Evolutionary conservation across 163 green algal species (phyloP).

Genomic region (Scenedesmus sp.): DNA sequence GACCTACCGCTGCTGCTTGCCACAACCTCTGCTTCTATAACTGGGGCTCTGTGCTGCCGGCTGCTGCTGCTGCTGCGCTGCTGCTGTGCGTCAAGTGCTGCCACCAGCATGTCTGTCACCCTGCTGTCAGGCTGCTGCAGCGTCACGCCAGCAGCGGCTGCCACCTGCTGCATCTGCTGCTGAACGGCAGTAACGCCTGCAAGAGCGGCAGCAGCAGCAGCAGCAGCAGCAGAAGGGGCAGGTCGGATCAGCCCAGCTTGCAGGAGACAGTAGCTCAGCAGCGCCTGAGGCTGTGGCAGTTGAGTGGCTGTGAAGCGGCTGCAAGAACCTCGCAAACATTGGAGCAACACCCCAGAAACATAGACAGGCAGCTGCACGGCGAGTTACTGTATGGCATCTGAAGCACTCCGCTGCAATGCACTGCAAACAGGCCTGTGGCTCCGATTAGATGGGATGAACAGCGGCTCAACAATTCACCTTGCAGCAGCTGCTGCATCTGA

Average conservation of each 20-base stretch:
- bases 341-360: no score
- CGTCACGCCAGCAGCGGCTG: conserved; percentile 1
- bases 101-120: background rate
- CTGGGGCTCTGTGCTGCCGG: background rate
- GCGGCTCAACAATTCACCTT: background rate
- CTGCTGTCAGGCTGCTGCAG: conserved; percentile 28
- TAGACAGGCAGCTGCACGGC: no score
- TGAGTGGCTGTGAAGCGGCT: background rate
- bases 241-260: no score
- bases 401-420: no score
- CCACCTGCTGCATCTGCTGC: conserved; percentile 47
- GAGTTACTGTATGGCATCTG: no score
- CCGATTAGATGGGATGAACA: no score
- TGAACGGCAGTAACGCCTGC: conserved; percentile 24
- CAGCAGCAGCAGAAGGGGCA: background rate
- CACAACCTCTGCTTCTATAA: conserved; percentile 19
- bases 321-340: background rate
- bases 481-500: conserved; percentile 32
- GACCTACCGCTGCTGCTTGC: conserved; percentile 23
- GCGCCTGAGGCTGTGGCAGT: no score
- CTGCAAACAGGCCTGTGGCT: no score
- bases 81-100: background rate
- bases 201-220: background rate
- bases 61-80: conserved; percentile 30
- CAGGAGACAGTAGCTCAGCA: background rate